Conservation (phyloP, 805 yeast genomes). For the Wickerhamiella bombiphila region DNA sequence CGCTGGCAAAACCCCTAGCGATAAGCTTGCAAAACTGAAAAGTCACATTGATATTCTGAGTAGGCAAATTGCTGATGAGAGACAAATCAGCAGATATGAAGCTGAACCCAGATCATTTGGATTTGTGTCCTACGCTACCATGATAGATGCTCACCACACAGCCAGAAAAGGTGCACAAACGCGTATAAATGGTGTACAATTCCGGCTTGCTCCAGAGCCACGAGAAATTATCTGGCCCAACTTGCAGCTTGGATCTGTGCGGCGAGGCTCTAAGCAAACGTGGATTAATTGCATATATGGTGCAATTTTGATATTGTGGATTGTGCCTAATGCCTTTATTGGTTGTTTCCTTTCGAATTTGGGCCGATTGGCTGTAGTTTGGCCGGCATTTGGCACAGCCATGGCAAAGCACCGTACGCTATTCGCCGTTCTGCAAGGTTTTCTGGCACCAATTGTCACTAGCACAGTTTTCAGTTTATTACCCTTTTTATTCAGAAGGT, state of each 20-base stretch:
- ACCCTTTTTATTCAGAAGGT: constrained; percentile 24
- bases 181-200: constrained; percentile 9
- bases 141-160: constrained; percentile 16
- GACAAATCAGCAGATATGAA: constrained; percentile 8
- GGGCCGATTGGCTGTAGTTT: constrained; percentile 24
- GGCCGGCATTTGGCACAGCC: constrained; percentile 23
- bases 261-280: constrained; percentile 21
- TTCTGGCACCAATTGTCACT: constrained; percentile 25
- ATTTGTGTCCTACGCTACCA: constrained; percentile 21
- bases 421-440: constrained; percentile 27
- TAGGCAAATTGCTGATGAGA: constrained; percentile 16
- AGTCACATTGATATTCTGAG: constrained; percentile 10
- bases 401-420: constrained; percentile 18
- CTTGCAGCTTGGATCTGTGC: constrained; percentile 17
- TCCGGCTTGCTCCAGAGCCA: constrained; percentile 23
- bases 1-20: background rate
- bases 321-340: constrained; percentile 28
- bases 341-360: constrained; percentile 28
- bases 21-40: no score
- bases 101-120: constrained; percentile 19
- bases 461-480: constrained; percentile 23
- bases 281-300: constrained; percentile 23
- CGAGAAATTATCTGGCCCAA: constrained; percentile 27
- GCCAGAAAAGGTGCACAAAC: constrained; percentile 11
- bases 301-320: constrained; percentile 23